These are phyloP conservation scores for Scleromitrula shiraiana DNA, from an alignment of 2,329 filamentous ascomycete genomes.

Conservation along the genomic window DNA sequence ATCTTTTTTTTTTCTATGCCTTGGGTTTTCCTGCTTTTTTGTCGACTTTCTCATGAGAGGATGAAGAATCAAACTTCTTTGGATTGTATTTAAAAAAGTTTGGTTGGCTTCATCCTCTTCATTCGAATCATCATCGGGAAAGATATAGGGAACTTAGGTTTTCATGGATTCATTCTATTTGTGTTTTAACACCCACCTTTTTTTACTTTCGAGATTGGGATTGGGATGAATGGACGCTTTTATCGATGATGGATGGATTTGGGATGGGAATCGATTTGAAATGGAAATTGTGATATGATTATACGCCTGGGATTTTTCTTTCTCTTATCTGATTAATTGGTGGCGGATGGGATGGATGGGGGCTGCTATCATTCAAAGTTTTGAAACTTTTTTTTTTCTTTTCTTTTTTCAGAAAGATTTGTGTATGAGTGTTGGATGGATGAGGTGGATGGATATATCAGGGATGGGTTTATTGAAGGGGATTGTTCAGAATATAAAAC, in stretches of 20 bases:
- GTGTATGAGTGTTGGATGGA: not conserved
- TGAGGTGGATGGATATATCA: not conserved
- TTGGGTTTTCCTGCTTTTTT: not conserved
- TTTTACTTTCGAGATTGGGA: not conserved
- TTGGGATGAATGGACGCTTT: not conserved
- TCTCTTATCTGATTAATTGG: not conserved
- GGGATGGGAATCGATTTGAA: slow-evolving; percentile 2
- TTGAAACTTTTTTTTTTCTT: no score
- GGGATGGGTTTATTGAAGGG: not conserved
- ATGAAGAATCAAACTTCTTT: not conserved
- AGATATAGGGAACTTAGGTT: not conserved
- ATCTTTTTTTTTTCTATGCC: not conserved
- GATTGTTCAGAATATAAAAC: no score
- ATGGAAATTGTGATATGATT: slow-evolving; percentile 11
- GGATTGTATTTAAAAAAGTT: not conserved
- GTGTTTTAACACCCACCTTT: not conserved
- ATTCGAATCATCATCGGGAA: not conserved
- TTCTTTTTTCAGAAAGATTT: no score
- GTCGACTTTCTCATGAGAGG: not conserved
- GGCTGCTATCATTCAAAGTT: no score
- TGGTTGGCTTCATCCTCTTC: not conserved
- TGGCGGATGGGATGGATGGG: not conserved
- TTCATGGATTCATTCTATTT: not conserved
- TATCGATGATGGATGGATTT: no score
- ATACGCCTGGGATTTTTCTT: slow-evolving; percentile 5